These are phyloP conservation scores for Sextonia rubra DNA, from an alignment of 164 flowering plant species.

Conservation along the genomic window DNA sequence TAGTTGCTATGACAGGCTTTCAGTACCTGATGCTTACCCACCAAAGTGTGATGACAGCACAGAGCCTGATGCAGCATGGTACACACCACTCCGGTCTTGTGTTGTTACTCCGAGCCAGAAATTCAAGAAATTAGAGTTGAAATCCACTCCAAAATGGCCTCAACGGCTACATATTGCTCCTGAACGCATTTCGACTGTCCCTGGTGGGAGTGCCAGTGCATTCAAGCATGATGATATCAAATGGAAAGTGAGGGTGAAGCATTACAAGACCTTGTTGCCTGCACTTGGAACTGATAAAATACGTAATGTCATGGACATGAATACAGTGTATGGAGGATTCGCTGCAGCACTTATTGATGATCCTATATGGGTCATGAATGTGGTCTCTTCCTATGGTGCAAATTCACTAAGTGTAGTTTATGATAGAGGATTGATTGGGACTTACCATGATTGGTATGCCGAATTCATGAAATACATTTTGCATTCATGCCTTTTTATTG, in stretches of 20 bases:
- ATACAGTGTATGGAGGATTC: slow-evolving; percentile 87
- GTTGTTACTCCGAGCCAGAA: slow-evolving; percentile 61
- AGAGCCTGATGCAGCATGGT: slow-evolving; percentile 89
- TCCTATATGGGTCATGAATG: slow-evolving; percentile 99
- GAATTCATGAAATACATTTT: not conserved
- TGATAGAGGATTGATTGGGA: slow-evolving; percentile 90
- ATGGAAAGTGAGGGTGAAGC: slow-evolving; percentile 81
- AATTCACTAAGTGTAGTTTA: slow-evolving; percentile 80
- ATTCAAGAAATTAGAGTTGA: slow-evolving; percentile 40
- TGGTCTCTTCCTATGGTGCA: slow-evolving; percentile 81
- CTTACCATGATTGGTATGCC: slow-evolving; percentile 90
- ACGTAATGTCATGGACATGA: slow-evolving; percentile 97
- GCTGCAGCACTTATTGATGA: slow-evolving; percentile 74
- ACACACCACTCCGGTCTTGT: slow-evolving; percentile 84
- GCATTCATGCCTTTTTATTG: not conserved
- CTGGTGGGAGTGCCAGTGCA: slow-evolving; percentile 65
- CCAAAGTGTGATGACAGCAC: slow-evolving; percentile 82
- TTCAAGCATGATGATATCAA: slow-evolving; percentile 86
- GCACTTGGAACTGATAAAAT: slow-evolving; percentile 77
- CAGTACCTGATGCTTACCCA: slow-evolving; percentile 47
- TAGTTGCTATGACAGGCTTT: slow-evolving; percentile 59
- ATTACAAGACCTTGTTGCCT: slow-evolving; percentile 81
- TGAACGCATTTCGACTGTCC: slow-evolving; percentile 59
- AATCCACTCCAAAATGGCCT: slow-evolving; percentile 79
- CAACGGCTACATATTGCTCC: slow-evolving; percentile 65